phyloP scores from a whole-genome alignment of 192 early-diverging fungal genomes.

The Linnemannia exigua region DNA sequence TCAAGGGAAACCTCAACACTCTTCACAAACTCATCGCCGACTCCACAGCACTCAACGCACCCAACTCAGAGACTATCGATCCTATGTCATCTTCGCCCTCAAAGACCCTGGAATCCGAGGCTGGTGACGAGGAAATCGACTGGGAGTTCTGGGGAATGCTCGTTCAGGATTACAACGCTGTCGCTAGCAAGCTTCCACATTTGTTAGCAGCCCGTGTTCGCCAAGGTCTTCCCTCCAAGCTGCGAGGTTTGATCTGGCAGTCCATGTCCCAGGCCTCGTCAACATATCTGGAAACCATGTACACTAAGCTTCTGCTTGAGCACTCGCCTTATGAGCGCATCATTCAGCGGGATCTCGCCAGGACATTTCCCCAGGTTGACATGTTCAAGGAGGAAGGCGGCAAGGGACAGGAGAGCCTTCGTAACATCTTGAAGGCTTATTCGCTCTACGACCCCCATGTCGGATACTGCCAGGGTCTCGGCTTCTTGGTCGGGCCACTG shows the following conservation, averaged over 20 bases:
- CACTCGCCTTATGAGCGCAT: constrained; percentile 88
- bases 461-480: constrained; percentile 98
- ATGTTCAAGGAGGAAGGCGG: constrained; percentile 89
- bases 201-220: constrained; percentile 80
- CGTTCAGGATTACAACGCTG: constrained; percentile 82
- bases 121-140: constrained; percentile 58
- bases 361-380: constrained; percentile 92
- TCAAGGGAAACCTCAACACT: constrained; percentile 68
- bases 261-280: constrained; percentile 88
- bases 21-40: constrained; percentile 64
- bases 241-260: constrained; percentile 95
- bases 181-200: constrained; percentile 76
- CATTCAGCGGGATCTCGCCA: constrained; percentile 92
- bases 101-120: constrained; percentile 26
- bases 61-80: constrained; percentile 17
- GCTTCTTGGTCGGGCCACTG: constrained; percentile 94
- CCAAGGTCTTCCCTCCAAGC: constrained; percentile 82
- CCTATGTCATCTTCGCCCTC: constrained; percentile 16
- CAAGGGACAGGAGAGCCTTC: constrained; percentile 89
- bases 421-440: constrained; percentile 93
- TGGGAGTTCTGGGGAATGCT: constrained; percentile 91
- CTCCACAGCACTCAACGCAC: constrained; percentile 34
- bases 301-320: constrained; percentile 81
- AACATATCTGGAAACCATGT: constrained; percentile 85
- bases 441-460: constrained; percentile 94